Evolutionary conservation across 495 filamentous ascomycete species (phyloP).

Genomic region (Thozetella sp.): DNA sequence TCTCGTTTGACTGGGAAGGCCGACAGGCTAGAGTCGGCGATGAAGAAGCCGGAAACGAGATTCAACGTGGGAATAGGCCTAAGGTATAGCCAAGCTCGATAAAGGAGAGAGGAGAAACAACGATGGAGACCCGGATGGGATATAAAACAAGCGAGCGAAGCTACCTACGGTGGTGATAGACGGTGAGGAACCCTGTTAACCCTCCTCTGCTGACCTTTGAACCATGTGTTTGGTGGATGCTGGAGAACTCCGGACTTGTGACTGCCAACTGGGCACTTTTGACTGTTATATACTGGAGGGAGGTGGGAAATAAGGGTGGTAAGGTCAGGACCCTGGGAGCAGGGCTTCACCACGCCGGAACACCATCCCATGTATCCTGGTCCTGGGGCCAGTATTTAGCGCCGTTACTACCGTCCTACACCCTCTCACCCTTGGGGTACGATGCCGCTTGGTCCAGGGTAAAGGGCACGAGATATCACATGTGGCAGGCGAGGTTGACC

Average conservation of each 20-base stretch:
- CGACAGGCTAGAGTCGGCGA: background rate
- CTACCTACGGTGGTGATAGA: background rate
- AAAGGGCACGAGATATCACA: background rate
- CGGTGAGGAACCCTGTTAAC: background rate
- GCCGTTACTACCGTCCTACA: background rate
- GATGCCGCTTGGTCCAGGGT: too few relatives aligned
- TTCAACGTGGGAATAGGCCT: background rate
- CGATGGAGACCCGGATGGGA: background rate
- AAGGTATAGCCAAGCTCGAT: background rate
- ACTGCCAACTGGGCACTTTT: background rate
- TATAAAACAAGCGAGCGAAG: background rate
- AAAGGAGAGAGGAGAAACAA: background rate
- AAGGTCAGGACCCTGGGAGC: background rate
- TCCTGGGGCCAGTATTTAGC: background rate
- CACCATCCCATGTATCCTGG: background rate
- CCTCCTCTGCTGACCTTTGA: background rate
- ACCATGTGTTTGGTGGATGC: background rate
- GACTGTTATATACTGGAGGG: background rate
- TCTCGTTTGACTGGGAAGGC: conserved; percentile 37
- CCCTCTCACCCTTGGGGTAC: too few relatives aligned
- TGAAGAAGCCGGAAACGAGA: background rate
- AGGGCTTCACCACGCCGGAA: background rate
- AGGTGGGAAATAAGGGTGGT: background rate
- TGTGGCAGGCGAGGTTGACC: too few relatives aligned
- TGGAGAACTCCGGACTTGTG: background rate